These are phyloP conservation scores for Rhizopus microsporus DNA, from an alignment of 371 early-diverging fungal genomes.

Conservation along the genomic window DNA sequence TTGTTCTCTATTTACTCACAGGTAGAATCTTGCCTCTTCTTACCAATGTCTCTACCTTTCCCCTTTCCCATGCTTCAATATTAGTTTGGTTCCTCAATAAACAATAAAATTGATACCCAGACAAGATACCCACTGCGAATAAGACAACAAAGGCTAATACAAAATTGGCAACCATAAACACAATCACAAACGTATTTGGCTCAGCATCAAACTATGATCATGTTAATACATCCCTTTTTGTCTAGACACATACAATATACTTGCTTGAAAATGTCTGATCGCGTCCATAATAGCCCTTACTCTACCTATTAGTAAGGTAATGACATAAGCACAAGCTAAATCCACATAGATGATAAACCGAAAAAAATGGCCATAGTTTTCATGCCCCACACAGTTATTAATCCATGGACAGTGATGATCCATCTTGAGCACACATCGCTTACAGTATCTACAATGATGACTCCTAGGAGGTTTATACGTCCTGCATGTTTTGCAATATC, in stretches of 20 bases:
- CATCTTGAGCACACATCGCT: conserved; percentile 87
- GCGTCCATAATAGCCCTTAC: conserved; percentile 38
- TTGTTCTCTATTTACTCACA: conserved; percentile 31
- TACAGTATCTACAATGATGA: conserved; percentile 85
- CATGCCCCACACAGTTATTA: conserved; percentile 93
- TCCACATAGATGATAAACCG: conserved; percentile 81
- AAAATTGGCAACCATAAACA: conserved; percentile 77
- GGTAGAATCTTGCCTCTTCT: conserved; percentile 62
- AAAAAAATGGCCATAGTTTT: conserved; percentile 88
- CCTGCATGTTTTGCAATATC: conserved; percentile 77
- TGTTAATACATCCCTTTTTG: not conserved
- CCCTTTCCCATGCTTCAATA: conserved; percentile 86
- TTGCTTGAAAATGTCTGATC: conserved; percentile 44
- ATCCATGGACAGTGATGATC: conserved; percentile 98
- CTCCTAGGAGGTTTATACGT: conserved; percentile 81
- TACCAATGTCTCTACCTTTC: conserved; percentile 79
- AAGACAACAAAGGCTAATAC: conserved; percentile 72
- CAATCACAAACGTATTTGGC: conserved; percentile 62
- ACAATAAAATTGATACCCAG: conserved; percentile 84
- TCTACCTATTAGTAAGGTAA: conserved; percentile 39
- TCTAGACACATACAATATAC: not conserved
- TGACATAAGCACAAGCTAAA: conserved; percentile 54
- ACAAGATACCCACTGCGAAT: conserved; percentile 81
- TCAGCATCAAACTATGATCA: conserved; percentile 47
- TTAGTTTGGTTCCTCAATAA: conserved; percentile 88